Conservation (phyloP, 2,329 filamentous ascomycete genomes). For the Colletotrichum acutatum region DNA sequence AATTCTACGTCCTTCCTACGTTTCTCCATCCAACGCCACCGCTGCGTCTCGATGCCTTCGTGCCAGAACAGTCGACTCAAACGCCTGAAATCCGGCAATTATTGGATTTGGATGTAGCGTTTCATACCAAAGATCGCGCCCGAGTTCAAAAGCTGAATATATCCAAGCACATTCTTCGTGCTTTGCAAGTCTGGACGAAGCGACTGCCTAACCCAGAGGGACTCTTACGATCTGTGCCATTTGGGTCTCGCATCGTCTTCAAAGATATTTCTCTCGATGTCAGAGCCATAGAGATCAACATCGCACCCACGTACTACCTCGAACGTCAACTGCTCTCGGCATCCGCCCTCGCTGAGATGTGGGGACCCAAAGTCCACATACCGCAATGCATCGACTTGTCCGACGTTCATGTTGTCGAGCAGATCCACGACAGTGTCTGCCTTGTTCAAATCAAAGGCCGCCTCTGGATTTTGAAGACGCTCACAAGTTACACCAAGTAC, state of each 20-base stretch:
- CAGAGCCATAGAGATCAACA: slow-evolving; percentile 54
- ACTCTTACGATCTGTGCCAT: slow-evolving; percentile 61
- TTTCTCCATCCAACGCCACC: slow-evolving; percentile 59
- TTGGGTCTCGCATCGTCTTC: slow-evolving; percentile 68
- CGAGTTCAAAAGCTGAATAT: slow-evolving; percentile 62
- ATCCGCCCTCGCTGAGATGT: slow-evolving; percentile 52
- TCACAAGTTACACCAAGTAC: slow-evolving; percentile 68
- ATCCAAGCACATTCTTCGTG: slow-evolving; percentile 63
- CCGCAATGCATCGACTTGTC: slow-evolving; percentile 61
- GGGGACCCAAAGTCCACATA: slow-evolving; percentile 53
- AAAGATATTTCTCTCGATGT: slow-evolving; percentile 60
- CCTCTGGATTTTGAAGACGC: slow-evolving; percentile 66
- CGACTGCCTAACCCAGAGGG: slow-evolving; percentile 42
- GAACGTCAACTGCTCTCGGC: slow-evolving; percentile 63
- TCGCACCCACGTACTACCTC: slow-evolving; percentile 63
- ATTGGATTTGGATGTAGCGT: slow-evolving; percentile 62
- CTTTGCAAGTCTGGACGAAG: slow-evolving; percentile 63
- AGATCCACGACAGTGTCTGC: slow-evolving; percentile 70
- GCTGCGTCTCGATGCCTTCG: slow-evolving; percentile 68
- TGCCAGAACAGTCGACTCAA: slow-evolving; percentile 60
- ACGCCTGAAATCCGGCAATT: slow-evolving; percentile 54
- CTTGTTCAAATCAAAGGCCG: slow-evolving; percentile 57
- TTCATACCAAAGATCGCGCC: slow-evolving; percentile 63
- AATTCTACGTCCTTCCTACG: slow-evolving; percentile 66
- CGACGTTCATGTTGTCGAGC: slow-evolving; percentile 60